A percentile compares a stretch with the other conserved stretches of the same genome.
Conservation (phyloP, 2,329 filamentous ascomycete genomes). For the Ilyonectria sp. region DNA sequence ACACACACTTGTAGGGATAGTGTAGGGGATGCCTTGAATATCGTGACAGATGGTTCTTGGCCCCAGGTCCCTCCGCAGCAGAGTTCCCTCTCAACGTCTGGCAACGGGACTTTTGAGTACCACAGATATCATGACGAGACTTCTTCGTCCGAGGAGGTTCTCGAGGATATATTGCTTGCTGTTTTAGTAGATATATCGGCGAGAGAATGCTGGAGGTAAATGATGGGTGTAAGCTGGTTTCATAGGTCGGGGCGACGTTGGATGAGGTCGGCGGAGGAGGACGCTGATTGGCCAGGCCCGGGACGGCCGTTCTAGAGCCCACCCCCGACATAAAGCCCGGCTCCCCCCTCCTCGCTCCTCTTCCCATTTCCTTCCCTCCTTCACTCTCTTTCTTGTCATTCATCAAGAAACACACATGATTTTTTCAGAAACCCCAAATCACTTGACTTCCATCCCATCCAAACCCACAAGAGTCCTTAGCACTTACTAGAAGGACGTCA, state of each 20-base stretch:
- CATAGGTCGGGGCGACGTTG: constrained; percentile 41
- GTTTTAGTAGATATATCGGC: not conserved
- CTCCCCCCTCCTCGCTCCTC: constrained; percentile 35
- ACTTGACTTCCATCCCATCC: constrained; percentile 37
- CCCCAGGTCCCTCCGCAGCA: not conserved
- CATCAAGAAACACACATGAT: constrained; percentile 35
- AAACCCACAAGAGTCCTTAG: constrained; percentile 18
- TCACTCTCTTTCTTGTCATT: constrained; percentile 32
- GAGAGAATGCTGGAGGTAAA: not conserved
- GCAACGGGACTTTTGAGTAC: not conserved
- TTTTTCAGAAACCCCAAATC: constrained; percentile 13
- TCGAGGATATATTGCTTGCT: not conserved
- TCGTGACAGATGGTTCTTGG: too few species aligned
- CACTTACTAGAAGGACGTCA: constrained; percentile 17
- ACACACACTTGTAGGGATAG: too few species aligned
- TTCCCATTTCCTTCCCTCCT: constrained; percentile 38
- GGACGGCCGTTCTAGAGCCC: constrained; percentile 23
- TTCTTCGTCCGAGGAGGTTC: not conserved
- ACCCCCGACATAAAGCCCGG: constrained; percentile 40
- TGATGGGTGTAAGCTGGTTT: constrained; percentile 18
- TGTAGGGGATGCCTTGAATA: not conserved
- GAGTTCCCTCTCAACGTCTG: not conserved
- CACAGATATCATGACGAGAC: not conserved
- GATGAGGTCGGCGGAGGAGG: constrained; percentile 36
- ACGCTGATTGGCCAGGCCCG: constrained; percentile 41